Base-by-base conservation (phyloP, 2,329 filamentous ascomycete species). In the Penicillium corylophilum region DNA sequence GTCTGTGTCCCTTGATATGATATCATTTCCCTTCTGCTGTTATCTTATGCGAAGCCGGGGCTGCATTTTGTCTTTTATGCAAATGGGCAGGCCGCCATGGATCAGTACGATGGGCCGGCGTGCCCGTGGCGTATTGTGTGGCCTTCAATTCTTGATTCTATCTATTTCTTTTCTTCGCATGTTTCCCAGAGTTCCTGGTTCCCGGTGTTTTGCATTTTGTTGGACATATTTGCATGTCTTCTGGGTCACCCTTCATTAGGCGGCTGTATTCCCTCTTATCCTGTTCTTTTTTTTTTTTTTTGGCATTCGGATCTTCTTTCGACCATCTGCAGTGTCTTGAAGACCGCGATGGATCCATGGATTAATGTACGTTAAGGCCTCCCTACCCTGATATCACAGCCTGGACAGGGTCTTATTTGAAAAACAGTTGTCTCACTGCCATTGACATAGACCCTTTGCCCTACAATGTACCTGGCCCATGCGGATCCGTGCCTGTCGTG, bases 281-380 rank as follows among this genome's bases (percentile, higher is more conserved):
- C 56, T 47, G 54, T 48, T 28, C 47, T 61, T 49, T 39, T 64
- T 59, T 60, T 62, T 57, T 45, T 55, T 52, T 55, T 65, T 63
- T 66, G 68, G 67, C 71, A 71, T 68, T 65, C 64, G 66, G 64
- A 66, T 54, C 65, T 67, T 64, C 65, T 56, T 72, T 68, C 56
- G 63, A 64, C 63, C 66, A 62, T 62, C 44, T 50, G 46, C 65
- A 68, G 59, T 65, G 63, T 65, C 64, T 65, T 69, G 64, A 64
- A 59, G 64, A 63, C 64, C 60, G 48, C 54, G 64, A 59, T 66
- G 62, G 65, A 58, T 60, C 67, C 59, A 69, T 71, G 69, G 65
- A 65, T 71, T 66, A 69, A 75, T 77, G 75, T 77, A 77, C 71
- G 75, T 77, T 77, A 77, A 76, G 60, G 60, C 72, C 71, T 75